A percentile compares a stretch with the other conserved stretches of the same genome.
phyloP scores from a whole-genome alignment of 805 yeast genomes.

The Pichia insulana region DNA sequence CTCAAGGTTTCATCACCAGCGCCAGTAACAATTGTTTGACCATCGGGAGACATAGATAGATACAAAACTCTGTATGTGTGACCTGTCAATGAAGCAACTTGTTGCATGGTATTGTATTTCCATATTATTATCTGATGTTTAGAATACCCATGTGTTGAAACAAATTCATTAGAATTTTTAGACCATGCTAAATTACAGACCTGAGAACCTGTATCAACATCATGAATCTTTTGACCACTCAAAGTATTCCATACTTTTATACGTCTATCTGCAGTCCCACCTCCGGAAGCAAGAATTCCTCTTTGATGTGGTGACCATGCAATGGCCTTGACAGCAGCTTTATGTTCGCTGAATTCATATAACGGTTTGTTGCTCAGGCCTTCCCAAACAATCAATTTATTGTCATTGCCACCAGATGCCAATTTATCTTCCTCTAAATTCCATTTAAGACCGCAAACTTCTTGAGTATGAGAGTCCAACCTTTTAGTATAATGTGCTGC shows the following conservation, averaged over 20 bases:
- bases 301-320: conserved; percentile 98
- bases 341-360: conserved; percentile 69
- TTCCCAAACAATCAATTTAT: conserved; percentile 80
- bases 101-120: conserved; percentile 91
- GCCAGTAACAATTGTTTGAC: conserved; percentile 93
- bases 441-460: conserved; percentile 95
- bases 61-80: conserved; percentile 90
- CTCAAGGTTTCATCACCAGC: conserved; percentile 97
- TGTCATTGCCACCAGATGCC: conserved; percentile 95
- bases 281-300: conserved; percentile 90
- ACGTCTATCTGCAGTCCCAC: conserved; percentile 90
- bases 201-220: conserved; percentile 93
- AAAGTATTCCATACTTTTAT: conserved; percentile 89
- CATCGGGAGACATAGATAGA: conserved; percentile 87
- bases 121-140: conserved; percentile 85
- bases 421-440: conserved; percentile 82
- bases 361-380: conserved; percentile 63
- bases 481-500: conserved; percentile 72
- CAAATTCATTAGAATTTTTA: conserved; percentile 81
- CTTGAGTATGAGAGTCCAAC: conserved; percentile 73
- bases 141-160: conserved; percentile 91
- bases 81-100: conserved; percentile 87
- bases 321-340: conserved; percentile 92
- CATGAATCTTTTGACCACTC: conserved; percentile 63
- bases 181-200: conserved; percentile 95